A percentile compares a stretch with the other conserved stretches of the same genome.
phyloP scores from a whole-genome alignment of 2,329 filamentous ascomycete genomes.

The Penicillium sclerotiorum region DNA sequence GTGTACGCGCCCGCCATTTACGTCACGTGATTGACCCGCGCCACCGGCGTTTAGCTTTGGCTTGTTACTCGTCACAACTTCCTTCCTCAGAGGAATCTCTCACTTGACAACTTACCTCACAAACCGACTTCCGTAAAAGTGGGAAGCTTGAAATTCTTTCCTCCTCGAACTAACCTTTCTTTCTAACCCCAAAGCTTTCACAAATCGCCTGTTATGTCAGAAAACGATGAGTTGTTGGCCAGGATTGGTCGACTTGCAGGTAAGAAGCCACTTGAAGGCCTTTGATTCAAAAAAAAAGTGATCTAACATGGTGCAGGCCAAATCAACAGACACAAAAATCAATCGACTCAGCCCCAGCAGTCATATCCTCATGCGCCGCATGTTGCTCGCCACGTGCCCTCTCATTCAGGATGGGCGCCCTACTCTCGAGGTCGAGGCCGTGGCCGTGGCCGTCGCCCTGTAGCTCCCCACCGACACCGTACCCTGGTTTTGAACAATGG shows the following conservation, averaged over 20 bases:
- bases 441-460: slow-evolving; percentile 17
- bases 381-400: slow-evolving; percentile 32
- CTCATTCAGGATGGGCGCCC: slow-evolving; percentile 46
- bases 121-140: not conserved
- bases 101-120: slow-evolving; percentile 1
- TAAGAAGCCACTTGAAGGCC: slow-evolving; percentile 52
- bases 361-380: slow-evolving; percentile 29
- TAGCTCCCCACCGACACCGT: slow-evolving; percentile 55
- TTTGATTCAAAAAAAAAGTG: slow-evolving; percentile 4
- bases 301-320: slow-evolving; percentile 57
- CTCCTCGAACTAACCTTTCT: not conserved
- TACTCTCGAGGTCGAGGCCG: slow-evolving; percentile 45
- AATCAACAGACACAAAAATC: slow-evolving; percentile 77
- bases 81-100: not conserved
- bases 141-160: not conserved
- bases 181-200: slow-evolving; percentile 12
- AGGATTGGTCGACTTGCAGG: slow-evolving; percentile 61
- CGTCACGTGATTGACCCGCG: slow-evolving; percentile 7
- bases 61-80: slow-evolving; percentile 6
- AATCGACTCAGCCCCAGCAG: slow-evolving; percentile 35
- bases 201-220: slow-evolving; percentile 48
- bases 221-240: slow-evolving; percentile 58
- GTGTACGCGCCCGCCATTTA: not conserved
- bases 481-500: slow-evolving; percentile 67
- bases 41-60: slow-evolving; percentile 8